phyloP scores from a whole-genome alignment of 2,329 filamentous ascomycete genomes.

The Pochonia chlamydosporia region DNA sequence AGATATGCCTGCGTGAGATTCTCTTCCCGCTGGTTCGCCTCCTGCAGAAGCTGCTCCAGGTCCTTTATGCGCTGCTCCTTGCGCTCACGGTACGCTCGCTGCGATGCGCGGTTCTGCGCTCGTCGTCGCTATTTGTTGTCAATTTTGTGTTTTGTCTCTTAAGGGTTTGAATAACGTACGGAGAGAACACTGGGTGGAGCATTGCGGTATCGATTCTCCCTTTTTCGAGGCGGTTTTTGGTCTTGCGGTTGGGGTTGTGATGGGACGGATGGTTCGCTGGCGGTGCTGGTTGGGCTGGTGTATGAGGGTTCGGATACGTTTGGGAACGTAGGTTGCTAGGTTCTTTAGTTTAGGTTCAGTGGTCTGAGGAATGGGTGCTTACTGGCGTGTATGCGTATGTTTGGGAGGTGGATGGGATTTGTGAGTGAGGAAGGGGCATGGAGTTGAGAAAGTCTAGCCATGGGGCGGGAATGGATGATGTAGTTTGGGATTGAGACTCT shows the following conservation, averaged over 20 bases:
- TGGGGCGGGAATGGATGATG: not conserved
- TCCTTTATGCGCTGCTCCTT: constrained; percentile 57
- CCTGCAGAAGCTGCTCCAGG: constrained; percentile 50
- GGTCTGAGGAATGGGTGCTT: too few species aligned
- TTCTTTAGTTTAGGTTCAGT: not conserved
- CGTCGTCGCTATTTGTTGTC: constrained; percentile 19
- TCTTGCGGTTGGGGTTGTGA: not conserved
- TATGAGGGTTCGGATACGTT: constrained; percentile 2
- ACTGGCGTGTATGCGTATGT: too few species aligned
- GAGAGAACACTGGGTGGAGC: constrained; percentile 43
- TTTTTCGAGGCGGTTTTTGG: constrained; percentile 25
- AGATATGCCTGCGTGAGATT: constrained; percentile 49
- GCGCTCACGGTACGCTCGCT: constrained; percentile 25
- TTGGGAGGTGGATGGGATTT: too few species aligned
- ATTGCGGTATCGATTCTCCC: constrained; percentile 48
- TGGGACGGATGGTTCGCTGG: constrained; percentile 6
- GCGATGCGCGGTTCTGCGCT: constrained; percentile 26
- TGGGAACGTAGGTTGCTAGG: not conserved
- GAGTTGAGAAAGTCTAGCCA: not conserved
- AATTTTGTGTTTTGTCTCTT: constrained; percentile 4
- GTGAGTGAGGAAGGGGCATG: not conserved
- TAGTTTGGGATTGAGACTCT: not conserved
- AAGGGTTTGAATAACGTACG: constrained; percentile 25
- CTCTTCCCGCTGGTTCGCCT: constrained; percentile 49
- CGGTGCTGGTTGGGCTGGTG: constrained; percentile 11